Base-by-base conservation (phyloP, 106 monocot species). In the Dendrobium nobile region DNA sequence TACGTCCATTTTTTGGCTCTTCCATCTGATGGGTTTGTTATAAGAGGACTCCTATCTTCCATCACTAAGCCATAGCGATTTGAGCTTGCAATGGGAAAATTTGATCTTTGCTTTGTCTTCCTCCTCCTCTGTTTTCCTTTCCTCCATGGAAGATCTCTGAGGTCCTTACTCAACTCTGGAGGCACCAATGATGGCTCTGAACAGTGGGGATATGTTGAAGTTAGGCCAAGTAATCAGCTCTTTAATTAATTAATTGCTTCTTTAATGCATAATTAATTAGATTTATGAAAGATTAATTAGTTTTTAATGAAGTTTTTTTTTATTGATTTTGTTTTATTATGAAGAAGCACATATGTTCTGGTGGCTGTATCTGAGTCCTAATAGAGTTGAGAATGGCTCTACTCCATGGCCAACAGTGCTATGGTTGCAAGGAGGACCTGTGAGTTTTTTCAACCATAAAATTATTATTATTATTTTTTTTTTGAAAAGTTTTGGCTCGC, bases 281-380 rank as follows among this genome's bases (percentile, higher is more conserved):
- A 65, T 5, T 5, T 20, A 65, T 8, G 26, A 65, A 26, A 26
- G 64, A 65, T 65, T 65, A n/a, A 37, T 37, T 37, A 24, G 41
- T 58, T 67, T 27, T 81, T 82, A 4, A 31, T 80, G 27, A 42
- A 44, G 20, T 4, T 58, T 8, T 78, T 58, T 4, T 79, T 54
- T 0, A 19, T 75, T 37, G 37, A 13, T 51, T 51, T 51, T 11
- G 51, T 13, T 51, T 77, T 78, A 5, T 6, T 45, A 82, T 86
- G 82, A 82, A 92, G 95, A 87, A 80, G 95, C 92, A 9, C 92
- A 95, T 81, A 87, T 92, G 90, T 95, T 95, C 78, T 92, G 92
- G 92, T 95, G 92, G 95, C 88, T 90, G 20, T 95, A 92, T 54
- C 73, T 80, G 54, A 95, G 95, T 41, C 90, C 92, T 9, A 54